These are phyloP conservation scores for Tolypocladium ophioglossoides DNA, from an alignment of 2,329 filamentous ascomycete genomes.

Conservation along the genomic window DNA sequence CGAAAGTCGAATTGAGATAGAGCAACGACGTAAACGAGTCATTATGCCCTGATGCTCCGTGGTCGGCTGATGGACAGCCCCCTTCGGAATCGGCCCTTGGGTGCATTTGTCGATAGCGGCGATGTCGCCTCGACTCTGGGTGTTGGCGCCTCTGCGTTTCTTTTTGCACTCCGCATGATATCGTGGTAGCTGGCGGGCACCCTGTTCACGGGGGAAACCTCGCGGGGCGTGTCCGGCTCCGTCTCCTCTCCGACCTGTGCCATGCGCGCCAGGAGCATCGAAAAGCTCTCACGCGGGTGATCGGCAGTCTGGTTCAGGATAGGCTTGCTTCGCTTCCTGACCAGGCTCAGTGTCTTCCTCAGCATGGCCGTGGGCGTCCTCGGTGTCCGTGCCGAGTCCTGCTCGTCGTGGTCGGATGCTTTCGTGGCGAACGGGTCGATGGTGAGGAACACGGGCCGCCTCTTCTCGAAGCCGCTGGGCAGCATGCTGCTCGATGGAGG, in stretches of 20 bases:
- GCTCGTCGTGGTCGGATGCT: constrained; percentile 17
- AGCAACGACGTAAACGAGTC: neutral
- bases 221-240: constrained; percentile 10
- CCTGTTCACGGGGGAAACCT: constrained; percentile 11
- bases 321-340: constrained; percentile 43
- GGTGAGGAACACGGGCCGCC: constrained; percentile 37
- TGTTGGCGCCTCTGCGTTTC: constrained; percentile 19
- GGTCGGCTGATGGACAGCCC: constrained; percentile 25
- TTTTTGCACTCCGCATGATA: constrained; percentile 32
- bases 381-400: constrained; percentile 23
- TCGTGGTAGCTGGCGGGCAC: constrained; percentile 36
- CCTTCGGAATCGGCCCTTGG: constrained; percentile 22
- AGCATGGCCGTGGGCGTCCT: constrained; percentile 37
- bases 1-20: neutral
- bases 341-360: constrained; percentile 42
- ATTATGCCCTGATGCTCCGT: constrained; percentile 27
- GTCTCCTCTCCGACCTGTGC: constrained; percentile 24
- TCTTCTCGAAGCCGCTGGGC: constrained; percentile 22
- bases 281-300: constrained; percentile 23
- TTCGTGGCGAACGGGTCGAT: constrained; percentile 42
- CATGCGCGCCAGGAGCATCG: constrained; percentile 14
- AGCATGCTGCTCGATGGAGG: constrained; percentile 34
- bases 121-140: constrained; percentile 11
- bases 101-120: constrained; percentile 14
- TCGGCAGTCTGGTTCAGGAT: constrained; percentile 28